Conservation (phyloP, 129 eudicot genomes). For the Ambrosia artemisiifolia region DNA sequence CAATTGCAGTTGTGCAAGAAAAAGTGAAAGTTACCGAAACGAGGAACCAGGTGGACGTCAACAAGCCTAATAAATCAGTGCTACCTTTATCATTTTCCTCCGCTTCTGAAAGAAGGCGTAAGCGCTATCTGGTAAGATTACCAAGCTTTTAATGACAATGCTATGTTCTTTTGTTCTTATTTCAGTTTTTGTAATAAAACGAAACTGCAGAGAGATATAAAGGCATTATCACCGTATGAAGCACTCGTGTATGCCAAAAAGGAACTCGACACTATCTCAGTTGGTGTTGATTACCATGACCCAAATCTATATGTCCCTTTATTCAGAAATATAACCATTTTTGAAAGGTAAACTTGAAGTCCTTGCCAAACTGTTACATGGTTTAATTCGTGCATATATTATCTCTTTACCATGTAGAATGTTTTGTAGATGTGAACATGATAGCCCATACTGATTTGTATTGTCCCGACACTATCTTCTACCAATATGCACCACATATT, state of each 20-base stretch:
- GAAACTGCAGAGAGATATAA: constrained; percentile 55
- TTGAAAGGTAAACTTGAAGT: constrained; percentile 57
- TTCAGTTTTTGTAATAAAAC: neutral
- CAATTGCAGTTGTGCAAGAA: constrained; percentile 30
- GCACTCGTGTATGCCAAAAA: constrained; percentile 71
- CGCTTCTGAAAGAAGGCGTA: constrained; percentile 33
- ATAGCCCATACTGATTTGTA: constrained; percentile 3
- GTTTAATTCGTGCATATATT: neutral
- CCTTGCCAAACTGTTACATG: neutral
- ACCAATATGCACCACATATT: constrained; percentile 6
- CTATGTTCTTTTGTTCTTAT: constrained; percentile 1
- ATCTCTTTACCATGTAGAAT: constrained; percentile 7
- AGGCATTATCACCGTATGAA: constrained; percentile 61
- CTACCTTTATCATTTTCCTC: constrained; percentile 29
- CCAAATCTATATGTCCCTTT: constrained; percentile 75
- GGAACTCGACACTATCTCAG: constrained; percentile 53
- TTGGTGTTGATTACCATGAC: constrained; percentile 48
- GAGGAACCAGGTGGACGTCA: constrained; percentile 23
- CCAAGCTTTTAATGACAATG: constrained; percentile 3
- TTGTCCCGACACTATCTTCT: neutral
- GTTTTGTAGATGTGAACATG: constrained; percentile 5
- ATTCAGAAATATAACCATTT: constrained; percentile 67
- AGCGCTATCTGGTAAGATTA: constrained; percentile 41
- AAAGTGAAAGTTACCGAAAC: constrained; percentile 23
- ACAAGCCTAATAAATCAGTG: constrained; percentile 19